phyloP scores from a whole-genome alignment of 2,329 filamentous ascomycete genomes.

The Aspergillus aculeatinus region DNA sequence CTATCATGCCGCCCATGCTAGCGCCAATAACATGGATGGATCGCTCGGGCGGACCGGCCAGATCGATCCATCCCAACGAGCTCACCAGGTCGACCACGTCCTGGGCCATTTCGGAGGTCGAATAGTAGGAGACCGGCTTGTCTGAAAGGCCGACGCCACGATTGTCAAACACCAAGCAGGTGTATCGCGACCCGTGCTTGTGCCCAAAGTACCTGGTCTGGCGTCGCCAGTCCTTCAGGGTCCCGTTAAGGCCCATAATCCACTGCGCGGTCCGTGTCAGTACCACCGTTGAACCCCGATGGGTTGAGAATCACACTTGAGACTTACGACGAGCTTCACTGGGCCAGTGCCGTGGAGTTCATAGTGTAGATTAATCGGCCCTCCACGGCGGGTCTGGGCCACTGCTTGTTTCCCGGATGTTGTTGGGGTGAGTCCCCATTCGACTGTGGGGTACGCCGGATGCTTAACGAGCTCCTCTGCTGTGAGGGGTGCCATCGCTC shows the following conservation, averaged over 20 bases:
- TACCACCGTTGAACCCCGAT: neutral
- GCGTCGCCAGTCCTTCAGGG: slow-evolving; percentile 71
- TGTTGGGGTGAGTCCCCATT: slow-evolving; percentile 59
- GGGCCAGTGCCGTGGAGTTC: slow-evolving; percentile 77
- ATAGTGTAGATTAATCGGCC: slow-evolving; percentile 73
- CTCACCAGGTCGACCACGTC: slow-evolving; percentile 70
- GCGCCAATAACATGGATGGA: slow-evolving; percentile 71
- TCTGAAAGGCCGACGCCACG: slow-evolving; percentile 78
- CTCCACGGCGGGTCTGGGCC: slow-evolving; percentile 64
- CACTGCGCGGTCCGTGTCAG: slow-evolving; percentile 51
- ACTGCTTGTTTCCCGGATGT: slow-evolving; percentile 62
- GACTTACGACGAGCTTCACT: slow-evolving; percentile 68
- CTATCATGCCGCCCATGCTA: slow-evolving; percentile 89
- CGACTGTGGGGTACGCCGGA: slow-evolving; percentile 31
- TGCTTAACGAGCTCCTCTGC: slow-evolving; percentile 34
- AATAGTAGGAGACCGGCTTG: slow-evolving; percentile 75
- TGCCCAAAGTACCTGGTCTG: slow-evolving; percentile 83
- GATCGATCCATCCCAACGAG: slow-evolving; percentile 65
- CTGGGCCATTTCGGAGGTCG: slow-evolving; percentile 78
- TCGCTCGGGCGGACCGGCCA: slow-evolving; percentile 38
- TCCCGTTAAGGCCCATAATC: slow-evolving; percentile 76
- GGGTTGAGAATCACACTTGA: neutral
- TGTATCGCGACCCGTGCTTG: slow-evolving; percentile 64
- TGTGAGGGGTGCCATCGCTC: slow-evolving; percentile 27
- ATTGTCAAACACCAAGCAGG: slow-evolving; percentile 77